Conservation (phyloP, 2,329 filamentous ascomycete genomes). For the Atkinsonella texensis region DNA sequence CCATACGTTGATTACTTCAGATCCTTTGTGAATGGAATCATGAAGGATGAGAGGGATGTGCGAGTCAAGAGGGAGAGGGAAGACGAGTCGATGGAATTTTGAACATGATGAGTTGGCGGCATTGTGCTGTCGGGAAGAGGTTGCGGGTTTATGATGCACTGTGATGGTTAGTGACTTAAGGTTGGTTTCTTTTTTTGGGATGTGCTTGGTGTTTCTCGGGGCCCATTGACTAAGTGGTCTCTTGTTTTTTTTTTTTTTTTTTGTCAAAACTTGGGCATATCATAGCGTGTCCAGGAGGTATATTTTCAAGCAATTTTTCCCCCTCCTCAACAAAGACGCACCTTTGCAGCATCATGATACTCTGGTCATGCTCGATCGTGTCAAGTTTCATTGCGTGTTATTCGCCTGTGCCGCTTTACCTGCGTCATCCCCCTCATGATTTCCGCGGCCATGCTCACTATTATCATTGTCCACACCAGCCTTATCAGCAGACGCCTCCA, state of each 20-base stretch:
- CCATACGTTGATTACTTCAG: slow-evolving; percentile 87
- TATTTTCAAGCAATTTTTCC: not conserved
- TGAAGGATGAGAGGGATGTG: slow-evolving; percentile 59
- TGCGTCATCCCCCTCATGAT: not conserved
- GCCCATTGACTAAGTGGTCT: too few relatives aligned
- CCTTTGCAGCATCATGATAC: not conserved
- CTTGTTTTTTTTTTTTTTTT: not conserved
- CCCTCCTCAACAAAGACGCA: too few relatives aligned
- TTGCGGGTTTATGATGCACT: not conserved
- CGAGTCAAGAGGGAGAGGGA: slow-evolving; percentile 45
- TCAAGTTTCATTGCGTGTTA: not conserved
- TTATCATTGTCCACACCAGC: slow-evolving; percentile 3
- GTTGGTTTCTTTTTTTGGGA: too few relatives aligned
- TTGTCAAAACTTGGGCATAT: not conserved
- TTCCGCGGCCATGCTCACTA: slow-evolving; percentile 5
- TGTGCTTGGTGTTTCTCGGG: too few relatives aligned
- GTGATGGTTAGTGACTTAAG: not conserved
- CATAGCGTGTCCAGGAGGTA: not conserved
- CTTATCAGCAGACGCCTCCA: slow-evolving; percentile 16
- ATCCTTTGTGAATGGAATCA: slow-evolving; percentile 62
- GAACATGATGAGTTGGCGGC: not conserved
- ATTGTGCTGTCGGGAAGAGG: not conserved
- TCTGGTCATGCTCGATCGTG: not conserved
- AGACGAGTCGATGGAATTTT: slow-evolving; percentile 43
- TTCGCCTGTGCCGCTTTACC: not conserved